Base-by-base conservation (phyloP, 768 basidiomycete species). In the Peribolospora kevripleyi region DNA sequence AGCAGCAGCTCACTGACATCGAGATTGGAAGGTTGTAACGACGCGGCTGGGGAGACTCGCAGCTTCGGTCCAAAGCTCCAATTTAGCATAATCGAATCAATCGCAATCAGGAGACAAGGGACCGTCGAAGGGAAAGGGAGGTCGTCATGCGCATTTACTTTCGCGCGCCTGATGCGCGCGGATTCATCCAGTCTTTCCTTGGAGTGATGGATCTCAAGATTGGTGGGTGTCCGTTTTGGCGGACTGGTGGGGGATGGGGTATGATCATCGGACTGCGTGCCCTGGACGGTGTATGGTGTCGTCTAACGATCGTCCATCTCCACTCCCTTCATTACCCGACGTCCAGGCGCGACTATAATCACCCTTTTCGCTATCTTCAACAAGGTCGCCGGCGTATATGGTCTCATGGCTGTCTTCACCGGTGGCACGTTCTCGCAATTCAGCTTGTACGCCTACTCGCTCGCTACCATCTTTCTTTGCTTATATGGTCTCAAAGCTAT, bases 341-440 rank as follows among this genome's bases (percentile, higher is more conserved):
- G 2, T n/a, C 11, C 59, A 71, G 71, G 87, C 51, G 87, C 85
- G 57, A 82, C 76, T 50, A 74, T 97, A 55, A 80, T 82, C 57
- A 73, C 93, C 36, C 75, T 91, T 50, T 95, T 98, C 62, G 84
- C 83, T 9, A 84, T 87, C 53, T 72, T 98, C 60, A 98, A 98
- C 75, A 98, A 98, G 70, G 91, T 90, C 51, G 90, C 93, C 14
- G 91, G 93, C 52, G 77, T 95, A 7, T 98, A 97, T 66, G 93
- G 93, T 54, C 76, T 98, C 55, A 80, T 98, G 56, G 90, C 88
- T 5, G 76, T 88, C 55, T 69, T 88, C 57, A 82, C 82, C 1
- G 69, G 69, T 41, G 86, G 84, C n/a, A 53, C 60, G 1, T 78
- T 87, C 61, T 79, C 82, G 0, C 93, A 98, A 68, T 74, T 95